Percentiles rank a stretch among this genome's conserved stretches.
These are phyloP conservation scores for Rhodotorula sp. DNA, from an alignment of 1,284 basidiomycete genomes.

Conservation along the genomic window DNA sequence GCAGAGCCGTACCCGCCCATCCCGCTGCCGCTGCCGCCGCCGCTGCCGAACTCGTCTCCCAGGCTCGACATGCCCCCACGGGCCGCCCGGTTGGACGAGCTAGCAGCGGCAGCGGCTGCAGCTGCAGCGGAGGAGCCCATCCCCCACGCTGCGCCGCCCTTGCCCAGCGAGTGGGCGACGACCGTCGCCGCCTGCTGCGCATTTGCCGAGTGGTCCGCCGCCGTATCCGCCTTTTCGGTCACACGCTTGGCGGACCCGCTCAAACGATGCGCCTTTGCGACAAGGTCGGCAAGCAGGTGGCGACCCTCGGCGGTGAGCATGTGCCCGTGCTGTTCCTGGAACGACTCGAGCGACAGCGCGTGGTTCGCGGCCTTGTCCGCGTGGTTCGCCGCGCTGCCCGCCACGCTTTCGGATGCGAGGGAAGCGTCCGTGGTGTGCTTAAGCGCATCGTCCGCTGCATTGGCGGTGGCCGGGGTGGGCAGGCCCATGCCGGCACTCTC, in stretches of 20 bases:
- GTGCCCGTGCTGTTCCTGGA: background rate
- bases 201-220: background rate
- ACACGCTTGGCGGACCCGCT: background rate
- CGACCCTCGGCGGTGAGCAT: background rate
- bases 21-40: too few relatives aligned
- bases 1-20: too few relatives aligned
- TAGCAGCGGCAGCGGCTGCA: too few relatives aligned
- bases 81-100: too few relatives aligned
- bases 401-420: background rate
- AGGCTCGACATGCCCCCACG: too few relatives aligned
- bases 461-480: too few relatives aligned
- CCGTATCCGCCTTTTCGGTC: background rate
- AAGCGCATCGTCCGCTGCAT: background rate
- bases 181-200: background rate
- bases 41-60: too few relatives aligned
- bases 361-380: background rate
- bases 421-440: background rate
- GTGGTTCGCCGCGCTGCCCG: background rate
- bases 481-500: too few relatives aligned
- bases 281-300: too few relatives aligned
- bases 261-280: background rate
- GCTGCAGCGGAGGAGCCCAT: too few relatives aligned
- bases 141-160: too few relatives aligned
- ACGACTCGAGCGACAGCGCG: background rate
- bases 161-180: background rate